These are phyloP conservation scores for Kalmanozyma brasiliensis DNA, from an alignment of 1,284 basidiomycete genomes.

Conservation along the genomic window DNA sequence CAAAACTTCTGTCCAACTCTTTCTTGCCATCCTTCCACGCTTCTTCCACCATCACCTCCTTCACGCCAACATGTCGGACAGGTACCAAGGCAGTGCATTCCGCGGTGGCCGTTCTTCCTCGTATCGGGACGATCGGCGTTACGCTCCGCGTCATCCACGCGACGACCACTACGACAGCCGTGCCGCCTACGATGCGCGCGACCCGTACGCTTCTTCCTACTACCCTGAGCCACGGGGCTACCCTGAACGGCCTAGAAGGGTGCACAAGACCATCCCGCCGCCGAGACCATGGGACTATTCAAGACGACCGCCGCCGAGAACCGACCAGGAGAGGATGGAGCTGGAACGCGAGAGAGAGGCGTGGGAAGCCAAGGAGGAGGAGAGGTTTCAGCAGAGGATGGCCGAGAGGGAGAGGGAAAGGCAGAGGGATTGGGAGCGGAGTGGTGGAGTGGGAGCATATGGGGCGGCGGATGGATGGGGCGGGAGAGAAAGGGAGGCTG, in stretches of 20 bases:
- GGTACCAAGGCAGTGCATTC: constrained; percentile 32
- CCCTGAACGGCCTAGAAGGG: constrained; percentile 13
- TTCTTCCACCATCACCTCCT: background rate
- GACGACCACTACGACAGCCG: constrained; percentile 13
- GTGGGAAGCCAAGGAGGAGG: constrained; percentile 41
- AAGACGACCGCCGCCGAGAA: constrained; percentile 33
- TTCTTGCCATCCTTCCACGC: background rate
- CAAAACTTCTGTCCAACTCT: too few relatives aligned
- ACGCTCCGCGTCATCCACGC: constrained; percentile 7
- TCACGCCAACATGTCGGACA: constrained; percentile 22
- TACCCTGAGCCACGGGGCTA: constrained; percentile 22
- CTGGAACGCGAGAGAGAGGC: constrained; percentile 34
- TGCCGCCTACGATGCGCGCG: constrained; percentile 14
- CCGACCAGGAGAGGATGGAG: constrained; percentile 27
- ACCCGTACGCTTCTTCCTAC: constrained; percentile 23
- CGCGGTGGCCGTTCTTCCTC: constrained; percentile 11
- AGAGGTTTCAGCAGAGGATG: constrained; percentile 35
- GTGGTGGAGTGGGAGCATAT: constrained; percentile 8
- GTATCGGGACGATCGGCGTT: constrained; percentile 33
- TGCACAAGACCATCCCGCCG: constrained; percentile 36
- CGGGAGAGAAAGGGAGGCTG: constrained; percentile 11
- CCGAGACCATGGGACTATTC: constrained; percentile 43
- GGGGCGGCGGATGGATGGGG: constrained; percentile 10
- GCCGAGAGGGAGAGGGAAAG: constrained; percentile 30
- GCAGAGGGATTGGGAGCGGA: constrained; percentile 13